A percentile compares a stretch with the other conserved stretches of the same genome.
These are phyloP conservation scores for Polyporus tsugae DNA, from an alignment of 1,284 basidiomycete species.

Conservation along the genomic window DNA sequence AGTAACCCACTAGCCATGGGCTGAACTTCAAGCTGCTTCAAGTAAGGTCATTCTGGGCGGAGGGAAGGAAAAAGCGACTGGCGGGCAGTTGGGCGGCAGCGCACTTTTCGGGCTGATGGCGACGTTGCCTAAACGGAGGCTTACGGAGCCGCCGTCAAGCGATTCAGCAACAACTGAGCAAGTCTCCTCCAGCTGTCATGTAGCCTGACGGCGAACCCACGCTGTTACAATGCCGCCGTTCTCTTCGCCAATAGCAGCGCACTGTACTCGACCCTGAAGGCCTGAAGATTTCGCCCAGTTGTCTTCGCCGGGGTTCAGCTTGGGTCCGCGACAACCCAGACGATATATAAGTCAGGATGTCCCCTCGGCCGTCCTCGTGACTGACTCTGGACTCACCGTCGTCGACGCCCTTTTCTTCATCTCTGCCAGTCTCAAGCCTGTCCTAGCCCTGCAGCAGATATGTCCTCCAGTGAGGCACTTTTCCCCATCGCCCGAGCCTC, in stretches of 20 bases:
- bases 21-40: too few species aligned
- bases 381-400: not conserved
- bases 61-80: too few species aligned
- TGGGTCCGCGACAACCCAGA: not conserved
- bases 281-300: not conserved
- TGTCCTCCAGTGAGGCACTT: constrained; percentile 17
- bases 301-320: not conserved
- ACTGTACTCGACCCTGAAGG: not conserved
- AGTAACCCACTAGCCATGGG: too few species aligned
- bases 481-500: constrained; percentile 22
- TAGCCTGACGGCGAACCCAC: not conserved
- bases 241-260: not conserved
- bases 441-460: constrained; percentile 13
- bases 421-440: constrained; percentile 10
- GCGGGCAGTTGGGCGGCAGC: too few species aligned
- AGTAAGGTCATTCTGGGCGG: too few species aligned
- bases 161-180: not conserved
- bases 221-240: not conserved
- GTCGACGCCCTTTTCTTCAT: not conserved
- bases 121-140: not conserved
- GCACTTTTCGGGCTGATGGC: not conserved
- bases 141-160: not conserved
- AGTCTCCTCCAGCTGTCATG: not conserved
- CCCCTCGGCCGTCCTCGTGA: not conserved
- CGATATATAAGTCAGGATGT: not conserved